Evolutionary conservation across 2,329 filamentous ascomycete genomes (phyloP).

Genomic region (Sporothrix inflata): DNA sequence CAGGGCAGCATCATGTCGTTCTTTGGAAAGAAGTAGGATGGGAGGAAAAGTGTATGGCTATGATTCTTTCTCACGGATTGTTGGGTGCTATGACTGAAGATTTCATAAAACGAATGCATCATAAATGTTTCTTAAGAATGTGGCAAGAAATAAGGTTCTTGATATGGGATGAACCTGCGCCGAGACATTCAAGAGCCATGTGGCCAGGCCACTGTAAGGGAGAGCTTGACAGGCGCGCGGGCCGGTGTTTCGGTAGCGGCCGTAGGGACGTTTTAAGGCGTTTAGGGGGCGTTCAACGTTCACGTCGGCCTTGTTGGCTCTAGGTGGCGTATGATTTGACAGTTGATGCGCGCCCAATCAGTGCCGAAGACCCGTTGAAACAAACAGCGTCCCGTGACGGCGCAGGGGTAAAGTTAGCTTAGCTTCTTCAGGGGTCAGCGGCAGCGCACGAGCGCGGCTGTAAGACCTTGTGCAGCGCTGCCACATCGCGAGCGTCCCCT

Average conservation of each 20-base stretch:
- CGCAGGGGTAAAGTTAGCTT: not conserved
- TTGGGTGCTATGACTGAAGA: not conserved
- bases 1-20: conserved; percentile 92
- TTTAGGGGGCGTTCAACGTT: not conserved
- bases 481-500: conserved; percentile 3
- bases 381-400: not conserved
- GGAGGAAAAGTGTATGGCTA: not conserved
- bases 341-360: not conserved
- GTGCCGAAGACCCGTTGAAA: not conserved
- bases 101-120: not conserved
- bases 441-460: not conserved
- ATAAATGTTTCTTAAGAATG: not conserved
- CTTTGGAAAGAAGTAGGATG: conserved; percentile 73
- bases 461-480: not conserved
- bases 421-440: not conserved
- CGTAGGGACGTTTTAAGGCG: not conserved
- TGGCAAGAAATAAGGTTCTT: not conserved
- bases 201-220: not conserved
- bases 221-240: not conserved
- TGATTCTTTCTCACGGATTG: not conserved
- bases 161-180: not conserved
- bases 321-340: not conserved
- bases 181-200: not conserved
- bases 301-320: not conserved
- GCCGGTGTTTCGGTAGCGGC: conserved; percentile 18